Base-by-base conservation (phyloP, 192 early-diverging fungal genomes). In the Linnemannia hyalina region DNA sequence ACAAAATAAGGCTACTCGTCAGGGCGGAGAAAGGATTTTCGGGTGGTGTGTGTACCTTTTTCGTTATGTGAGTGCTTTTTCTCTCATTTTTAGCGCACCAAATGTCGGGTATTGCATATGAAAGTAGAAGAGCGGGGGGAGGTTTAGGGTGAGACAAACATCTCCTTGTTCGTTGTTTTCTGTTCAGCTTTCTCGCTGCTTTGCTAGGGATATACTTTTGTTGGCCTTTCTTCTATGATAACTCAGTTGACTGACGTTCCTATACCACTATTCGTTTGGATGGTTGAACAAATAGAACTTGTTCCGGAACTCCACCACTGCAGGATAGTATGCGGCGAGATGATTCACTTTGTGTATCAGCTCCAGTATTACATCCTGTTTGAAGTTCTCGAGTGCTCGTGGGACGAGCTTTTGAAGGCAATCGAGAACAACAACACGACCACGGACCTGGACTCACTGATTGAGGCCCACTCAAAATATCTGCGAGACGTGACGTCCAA, bases 281-380 rank as follows among this genome's bases (percentile, higher is more conserved):
- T 52, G 49, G 4, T n/a, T 38, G 41, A n/a, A 38, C 38, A 74
- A 29, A 55, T 78, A 90, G 92, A 89, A 38, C 78, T 94, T 65
- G 85, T 85, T 44, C 90, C 88, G 63, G 93, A 94, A 22, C 82
- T 97, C 55, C 96, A 96, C 41, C 79, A 90, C 36, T 93, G 94
- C 77, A 90, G 93, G 60, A 88, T 96, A 57, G 90, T 93, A 18
- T 93, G 94, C 82, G 91, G 91, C 23, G 93, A 97, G 86, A 99
- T 99, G 98, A 93, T 96, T 63, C 98, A 99, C 88, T 98, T 98
- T 88, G 92, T 97, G 57, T 92, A 95, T 79, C 97, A 99, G 83
- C 89, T 99, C 68, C 97, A 99, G 87, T 96, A 97, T 85, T 98
- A 97, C 83, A 94, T 97, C 40, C 89, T 96, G 57, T 98, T 98